Evolutionary conservation across 805 yeast species (phyloP).

Genomic region (Starmerella apis): DNA sequence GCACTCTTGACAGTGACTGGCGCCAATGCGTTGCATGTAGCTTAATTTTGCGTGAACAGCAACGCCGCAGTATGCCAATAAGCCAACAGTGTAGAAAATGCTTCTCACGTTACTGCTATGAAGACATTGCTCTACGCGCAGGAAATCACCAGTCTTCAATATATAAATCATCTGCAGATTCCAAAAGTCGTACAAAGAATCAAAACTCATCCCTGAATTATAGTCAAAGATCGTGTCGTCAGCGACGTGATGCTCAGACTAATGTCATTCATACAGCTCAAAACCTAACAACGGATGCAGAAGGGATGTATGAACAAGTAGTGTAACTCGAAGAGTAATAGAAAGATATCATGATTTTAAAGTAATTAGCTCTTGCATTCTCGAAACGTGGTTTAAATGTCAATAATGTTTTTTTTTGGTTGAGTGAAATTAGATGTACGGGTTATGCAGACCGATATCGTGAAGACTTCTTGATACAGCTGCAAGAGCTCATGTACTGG

Average conservation of each 20-base stretch:
- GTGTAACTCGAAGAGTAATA: neutral
- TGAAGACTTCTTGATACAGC: neutral
- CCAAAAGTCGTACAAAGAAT: too few relatives aligned
- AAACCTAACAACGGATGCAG: neutral
- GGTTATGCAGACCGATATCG: constrained; percentile 1
- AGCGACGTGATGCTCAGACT: neutral
- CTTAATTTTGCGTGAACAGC: constrained; percentile 60
- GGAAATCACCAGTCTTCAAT: neutral
- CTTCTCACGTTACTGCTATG: constrained; percentile 49
- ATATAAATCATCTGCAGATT: too few relatives aligned
- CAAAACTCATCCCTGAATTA: too few relatives aligned
- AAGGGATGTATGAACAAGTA: neutral
- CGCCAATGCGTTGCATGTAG: constrained; percentile 69
- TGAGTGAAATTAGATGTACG: too few relatives aligned
- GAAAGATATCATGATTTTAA: too few relatives aligned
- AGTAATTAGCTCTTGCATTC: neutral
- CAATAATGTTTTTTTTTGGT: too few relatives aligned
- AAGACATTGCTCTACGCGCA: neutral
- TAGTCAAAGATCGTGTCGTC: too few relatives aligned
- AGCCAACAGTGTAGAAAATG: constrained; percentile 57
- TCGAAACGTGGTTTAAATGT: too few relatives aligned
- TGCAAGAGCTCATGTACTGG: too few relatives aligned
- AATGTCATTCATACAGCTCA: neutral
- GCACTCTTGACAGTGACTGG: constrained; percentile 54
- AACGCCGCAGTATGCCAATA: constrained; percentile 42